Conservation (phyloP, 2,329 filamentous ascomycete genomes). For the Ophiosphaerella narmari region DNA sequence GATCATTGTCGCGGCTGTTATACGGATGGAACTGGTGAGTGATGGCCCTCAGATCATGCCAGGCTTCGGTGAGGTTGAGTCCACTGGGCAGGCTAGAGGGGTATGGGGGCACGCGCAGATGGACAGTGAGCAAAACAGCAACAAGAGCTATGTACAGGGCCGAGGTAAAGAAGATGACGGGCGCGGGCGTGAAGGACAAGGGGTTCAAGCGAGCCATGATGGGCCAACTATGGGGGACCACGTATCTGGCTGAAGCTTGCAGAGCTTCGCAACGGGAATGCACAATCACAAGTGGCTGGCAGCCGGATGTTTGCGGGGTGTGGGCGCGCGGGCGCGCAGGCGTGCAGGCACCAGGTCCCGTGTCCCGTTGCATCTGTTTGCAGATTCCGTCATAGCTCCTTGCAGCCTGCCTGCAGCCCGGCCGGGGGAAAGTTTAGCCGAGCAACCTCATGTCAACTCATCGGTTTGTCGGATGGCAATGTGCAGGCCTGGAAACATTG, state of each 20-base stretch:
- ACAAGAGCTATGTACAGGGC: constrained; percentile 78
- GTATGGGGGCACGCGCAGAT: constrained; percentile 73
- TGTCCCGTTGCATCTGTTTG: constrained; percentile 11
- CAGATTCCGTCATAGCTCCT: constrained; percentile 22
- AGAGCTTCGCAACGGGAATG: constrained; percentile 9
- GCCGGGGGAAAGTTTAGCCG: neutral
- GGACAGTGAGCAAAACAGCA: constrained; percentile 72
- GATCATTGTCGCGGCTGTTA: constrained; percentile 83
- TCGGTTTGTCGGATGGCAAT: too few species aligned
- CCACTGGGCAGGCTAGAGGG: constrained; percentile 63
- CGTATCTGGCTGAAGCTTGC: constrained; percentile 9
- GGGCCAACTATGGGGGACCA: constrained; percentile 14
- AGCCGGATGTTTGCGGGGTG: constrained; percentile 1
- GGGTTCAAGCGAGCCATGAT: constrained; percentile 48
- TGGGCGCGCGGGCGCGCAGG: neutral
- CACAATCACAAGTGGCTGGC: constrained; percentile 10
- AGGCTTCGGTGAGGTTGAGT: constrained; percentile 82
- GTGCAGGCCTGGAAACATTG: too few species aligned
- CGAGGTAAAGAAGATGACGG: constrained; percentile 80
- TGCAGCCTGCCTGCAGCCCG: constrained; percentile 2
- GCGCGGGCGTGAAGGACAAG: constrained; percentile 76
- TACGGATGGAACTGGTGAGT: constrained; percentile 82
- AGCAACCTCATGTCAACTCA: too few species aligned
- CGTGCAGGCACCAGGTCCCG: neutral
- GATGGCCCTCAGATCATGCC: constrained; percentile 78